Evolutionary conservation across 179 eudicot species (phyloP).

Genomic region (Silene noctiflora): DNA sequence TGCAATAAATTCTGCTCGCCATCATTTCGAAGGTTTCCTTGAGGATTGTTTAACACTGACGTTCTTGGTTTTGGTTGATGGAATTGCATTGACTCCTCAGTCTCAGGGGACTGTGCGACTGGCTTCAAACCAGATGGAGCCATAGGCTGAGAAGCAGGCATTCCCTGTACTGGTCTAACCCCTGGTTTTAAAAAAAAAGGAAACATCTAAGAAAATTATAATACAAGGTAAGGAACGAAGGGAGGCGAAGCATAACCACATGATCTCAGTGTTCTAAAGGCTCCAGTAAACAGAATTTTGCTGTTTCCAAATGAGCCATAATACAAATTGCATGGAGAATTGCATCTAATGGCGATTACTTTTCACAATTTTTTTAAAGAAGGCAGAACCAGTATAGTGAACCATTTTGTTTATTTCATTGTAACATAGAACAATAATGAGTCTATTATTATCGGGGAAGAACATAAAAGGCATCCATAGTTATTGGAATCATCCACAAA

Average conservation of each 20-base stretch:
- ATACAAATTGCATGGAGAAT: too few relatives aligned
- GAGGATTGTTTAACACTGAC: conserved; percentile 57
- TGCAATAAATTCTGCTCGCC: conserved; percentile 56
- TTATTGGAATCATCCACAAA: not conserved
- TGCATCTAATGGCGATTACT: too few relatives aligned
- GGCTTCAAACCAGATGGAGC: conserved; percentile 47
- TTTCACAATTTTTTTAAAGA: too few relatives aligned
- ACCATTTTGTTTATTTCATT: too few relatives aligned
- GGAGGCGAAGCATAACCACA: not conserved
- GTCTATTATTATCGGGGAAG: not conserved
- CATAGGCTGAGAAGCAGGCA: conserved; percentile 42
- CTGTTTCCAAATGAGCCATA: too few relatives aligned
- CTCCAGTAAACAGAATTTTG: too few relatives aligned
- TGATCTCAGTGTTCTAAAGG: too few relatives aligned
- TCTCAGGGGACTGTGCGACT: conserved; percentile 51
- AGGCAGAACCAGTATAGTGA: too few relatives aligned
- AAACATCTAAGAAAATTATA: conserved; percentile 6
- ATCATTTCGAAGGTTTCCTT: conserved; percentile 50
- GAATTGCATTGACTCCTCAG: conserved; percentile 46
- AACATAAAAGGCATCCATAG: conserved; percentile 1
- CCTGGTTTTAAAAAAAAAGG: conserved; percentile 35
- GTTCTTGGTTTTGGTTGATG: conserved; percentile 55
- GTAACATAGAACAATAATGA: too few relatives aligned
- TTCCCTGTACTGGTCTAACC: conserved; percentile 55
- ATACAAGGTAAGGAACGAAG: not conserved